Percentiles rank a stretch among this genome's conserved stretches.
Evolutionary conservation across 2,329 filamentous ascomycete genomes (phyloP).

Genomic region (Ophiostoma australiae): DNA sequence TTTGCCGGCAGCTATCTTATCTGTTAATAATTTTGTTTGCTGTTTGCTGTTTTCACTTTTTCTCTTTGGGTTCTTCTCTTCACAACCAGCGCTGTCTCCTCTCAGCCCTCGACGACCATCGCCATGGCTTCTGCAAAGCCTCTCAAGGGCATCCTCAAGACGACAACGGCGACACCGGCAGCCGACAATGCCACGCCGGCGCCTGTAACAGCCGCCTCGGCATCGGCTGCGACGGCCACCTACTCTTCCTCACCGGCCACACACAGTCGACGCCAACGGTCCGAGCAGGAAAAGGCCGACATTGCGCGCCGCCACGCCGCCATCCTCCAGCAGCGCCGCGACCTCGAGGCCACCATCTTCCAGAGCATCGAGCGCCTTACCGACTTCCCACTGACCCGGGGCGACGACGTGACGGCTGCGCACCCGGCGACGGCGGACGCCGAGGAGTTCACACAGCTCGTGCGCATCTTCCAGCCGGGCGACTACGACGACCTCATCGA

Average conservation of each 20-base stretch:
- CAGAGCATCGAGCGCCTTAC: constrained; percentile 67
- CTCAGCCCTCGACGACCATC: constrained; percentile 13
- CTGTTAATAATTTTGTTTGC: background rate
- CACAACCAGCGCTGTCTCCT: background rate
- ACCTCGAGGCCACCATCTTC: constrained; percentile 69
- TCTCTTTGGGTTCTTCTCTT: background rate
- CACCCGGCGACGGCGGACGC: constrained; percentile 55
- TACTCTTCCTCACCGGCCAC: constrained; percentile 23
- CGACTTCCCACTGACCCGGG: constrained; percentile 46
- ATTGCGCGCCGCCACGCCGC: constrained; percentile 77
- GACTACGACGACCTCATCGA: constrained; percentile 87
- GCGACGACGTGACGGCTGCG: constrained; percentile 39
- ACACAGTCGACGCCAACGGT: constrained; percentile 35
- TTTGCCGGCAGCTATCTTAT: background rate
- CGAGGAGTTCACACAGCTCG: constrained; percentile 57
- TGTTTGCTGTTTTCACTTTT: background rate
- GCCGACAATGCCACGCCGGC: background rate
- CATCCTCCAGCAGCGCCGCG: constrained; percentile 76
- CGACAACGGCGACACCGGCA: constrained; percentile 33
- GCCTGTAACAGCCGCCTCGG: constrained; percentile 25
- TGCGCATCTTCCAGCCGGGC: constrained; percentile 72
- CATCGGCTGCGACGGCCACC: constrained; percentile 27
- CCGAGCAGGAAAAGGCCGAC: constrained; percentile 44
- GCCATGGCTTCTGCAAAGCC: constrained; percentile 46
- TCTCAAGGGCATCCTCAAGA: constrained; percentile 59